A percentile compares a stretch with the other conserved stretches of the same genome.
Evolutionary conservation across 805 yeast genomes (phyloP).

Genomic region (Middelhovenomyces tepae): DNA sequence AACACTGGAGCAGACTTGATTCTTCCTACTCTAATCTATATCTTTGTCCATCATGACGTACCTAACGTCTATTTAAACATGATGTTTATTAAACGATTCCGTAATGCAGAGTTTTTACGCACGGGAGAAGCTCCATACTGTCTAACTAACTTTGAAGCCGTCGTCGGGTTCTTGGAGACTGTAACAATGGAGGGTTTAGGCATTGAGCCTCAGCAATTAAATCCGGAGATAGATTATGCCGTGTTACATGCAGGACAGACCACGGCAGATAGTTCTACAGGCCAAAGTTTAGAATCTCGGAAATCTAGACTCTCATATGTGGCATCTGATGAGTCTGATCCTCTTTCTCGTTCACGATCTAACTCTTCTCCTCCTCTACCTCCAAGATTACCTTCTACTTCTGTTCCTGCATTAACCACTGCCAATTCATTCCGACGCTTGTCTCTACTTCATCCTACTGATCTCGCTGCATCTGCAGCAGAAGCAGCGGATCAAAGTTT

Average conservation of each 20-base stretch:
- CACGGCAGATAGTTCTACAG: no score
- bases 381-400: slow-evolving; percentile 2
- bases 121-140: slow-evolving; percentile 35
- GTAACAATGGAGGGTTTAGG: slow-evolving; percentile 26
- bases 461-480: slow-evolving; percentile 21
- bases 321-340: no score
- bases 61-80: slow-evolving; percentile 30
- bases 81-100: slow-evolving; percentile 31
- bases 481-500: slow-evolving; percentile 22
- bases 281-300: no score
- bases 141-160: slow-evolving; percentile 37
- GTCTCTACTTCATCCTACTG: slow-evolving; percentile 18
- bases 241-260: no score
- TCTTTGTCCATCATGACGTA: slow-evolving; percentile 24
- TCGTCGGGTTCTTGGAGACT: slow-evolving; percentile 30
- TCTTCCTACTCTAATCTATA: slow-evolving; percentile 31
- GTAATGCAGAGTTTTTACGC: slow-evolving; percentile 24
- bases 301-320: no score
- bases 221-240: not conserved
- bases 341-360: slow-evolving; percentile 7
- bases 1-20: slow-evolving; percentile 30
- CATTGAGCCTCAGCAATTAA: slow-evolving; percentile 12
- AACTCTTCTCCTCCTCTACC: slow-evolving; percentile 6
- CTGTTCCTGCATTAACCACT: slow-evolving; percentile 3
- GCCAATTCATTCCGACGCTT: slow-evolving; percentile 8